Evolutionary conservation across 176 grass and related monocot genomes (phyloP), one percentile per base, ranked within the genome.

Genomic region (Zoysia japonica): DNA sequence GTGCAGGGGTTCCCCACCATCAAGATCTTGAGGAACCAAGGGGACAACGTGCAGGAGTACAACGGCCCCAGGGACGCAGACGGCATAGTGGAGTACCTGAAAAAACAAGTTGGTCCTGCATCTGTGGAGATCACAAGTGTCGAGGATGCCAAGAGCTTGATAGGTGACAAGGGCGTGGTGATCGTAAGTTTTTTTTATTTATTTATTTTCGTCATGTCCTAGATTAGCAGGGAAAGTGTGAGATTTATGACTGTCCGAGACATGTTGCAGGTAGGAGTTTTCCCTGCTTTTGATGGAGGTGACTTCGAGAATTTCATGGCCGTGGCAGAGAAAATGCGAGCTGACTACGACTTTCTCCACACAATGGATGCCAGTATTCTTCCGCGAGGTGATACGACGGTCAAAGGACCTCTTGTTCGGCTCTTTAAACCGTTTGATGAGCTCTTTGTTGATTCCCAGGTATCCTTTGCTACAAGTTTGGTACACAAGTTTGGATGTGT

Each of bases 401-500:
- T 68, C 17, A 70, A 46, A 11, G 73, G 42, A 10, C 91, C 91
- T 49, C 47, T 90, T 17, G 81, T 93, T 64, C 89, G 91, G 40
- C 72, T 93, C 49, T 93, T 93, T 57, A 90, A 87, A 71, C 91
- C 87, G 13, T 93, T 90, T 48, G 91, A 93, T 83, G 91, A 93
- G 68, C 91, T 87, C 63, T 85, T 85, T 75, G 87, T 86, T 41
- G 91, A 90, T 71, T 90, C 61, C 16, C 65, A 90, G 81, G 91
- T 90, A 67, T 44, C 41, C 42, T 41, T 48, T 65, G 40, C 63
- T 11, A 38, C n/a, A 51, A 36, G 15, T 66, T 46, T 75, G 44
- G 19, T 42, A 54, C 39, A 3, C 28, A 28, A 28, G 28, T 28
- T 28, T 28, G 28, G 28, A 3, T 13, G 5, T 62, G 42, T 15